phyloP scores from a whole-genome alignment of 345 rosid species.

The Eucalyptus cloeziana region DNA sequence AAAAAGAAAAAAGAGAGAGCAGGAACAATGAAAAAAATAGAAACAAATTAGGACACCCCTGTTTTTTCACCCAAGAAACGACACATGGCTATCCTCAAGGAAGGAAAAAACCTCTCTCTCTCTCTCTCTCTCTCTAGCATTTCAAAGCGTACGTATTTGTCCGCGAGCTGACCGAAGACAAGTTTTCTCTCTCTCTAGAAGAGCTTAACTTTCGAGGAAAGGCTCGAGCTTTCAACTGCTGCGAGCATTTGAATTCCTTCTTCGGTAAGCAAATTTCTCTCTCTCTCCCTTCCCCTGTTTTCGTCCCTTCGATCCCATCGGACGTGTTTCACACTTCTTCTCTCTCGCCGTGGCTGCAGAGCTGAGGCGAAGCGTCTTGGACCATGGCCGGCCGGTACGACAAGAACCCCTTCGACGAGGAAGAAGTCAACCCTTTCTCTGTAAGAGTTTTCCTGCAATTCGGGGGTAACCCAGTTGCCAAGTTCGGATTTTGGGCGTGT shows the following conservation, averaged over 20 bases:
- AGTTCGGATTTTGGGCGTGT: background rate
- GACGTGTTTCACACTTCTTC: background rate
- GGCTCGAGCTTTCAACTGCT: background rate
- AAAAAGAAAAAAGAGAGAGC: rapidly evolving
- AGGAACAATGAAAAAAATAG: background rate
- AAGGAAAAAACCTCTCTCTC: background rate
- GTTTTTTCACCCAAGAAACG: background rate
- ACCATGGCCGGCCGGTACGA: slow-evolving; percentile 82
- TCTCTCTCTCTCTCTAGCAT: background rate
- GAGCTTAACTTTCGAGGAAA: background rate
- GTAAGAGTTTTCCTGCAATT: slow-evolving; percentile 7
- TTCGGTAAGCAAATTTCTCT: background rate
- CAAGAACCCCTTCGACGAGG: slow-evolving; percentile 82
- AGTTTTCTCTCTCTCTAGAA: background rate
- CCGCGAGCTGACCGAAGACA: background rate
- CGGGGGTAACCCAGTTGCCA: background rate
- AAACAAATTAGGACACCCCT: background rate
- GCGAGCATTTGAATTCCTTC: background rate
- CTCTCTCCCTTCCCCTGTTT: background rate
- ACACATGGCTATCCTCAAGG: background rate
- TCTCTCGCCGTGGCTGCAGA: background rate
- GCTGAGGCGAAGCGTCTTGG: background rate
- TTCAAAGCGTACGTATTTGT: background rate
- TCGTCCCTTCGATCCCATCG: background rate
- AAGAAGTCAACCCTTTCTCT: slow-evolving; percentile 90